These are phyloP conservation scores for Xylariaceae sp. DNA, from an alignment of 2,329 filamentous ascomycete species.

Conservation along the genomic window DNA sequence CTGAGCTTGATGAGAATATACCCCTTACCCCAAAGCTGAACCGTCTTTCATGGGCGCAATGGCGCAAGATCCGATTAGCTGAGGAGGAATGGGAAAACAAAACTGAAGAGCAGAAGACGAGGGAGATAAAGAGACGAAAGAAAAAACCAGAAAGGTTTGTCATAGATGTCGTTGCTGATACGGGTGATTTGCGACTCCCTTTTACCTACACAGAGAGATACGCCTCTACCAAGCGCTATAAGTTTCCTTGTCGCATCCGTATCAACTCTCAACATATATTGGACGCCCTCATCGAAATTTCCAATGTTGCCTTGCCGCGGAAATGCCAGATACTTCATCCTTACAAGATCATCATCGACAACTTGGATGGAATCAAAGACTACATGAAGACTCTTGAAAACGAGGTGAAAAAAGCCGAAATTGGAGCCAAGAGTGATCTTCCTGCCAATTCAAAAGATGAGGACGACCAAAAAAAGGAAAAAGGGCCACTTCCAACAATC, in stretches of 20 bases:
- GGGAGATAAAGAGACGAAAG: not conserved
- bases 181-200: conserved; percentile 1
- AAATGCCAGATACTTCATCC: conserved; percentile 17
- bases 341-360: conserved; percentile 18
- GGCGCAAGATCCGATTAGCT: conserved; percentile 11
- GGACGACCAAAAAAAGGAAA: not conserved
- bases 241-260: conserved; percentile 8
- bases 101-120: conserved; percentile 7
- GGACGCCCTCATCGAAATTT: conserved; percentile 5
- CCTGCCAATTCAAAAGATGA: no score
- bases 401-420: not conserved
- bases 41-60: conserved; percentile 14
- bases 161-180: conserved; percentile 3
- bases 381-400: conserved; percentile 3
- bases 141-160: not conserved
- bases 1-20: conserved; percentile 1
- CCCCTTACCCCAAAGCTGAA: conserved; percentile 4
- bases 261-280: conserved; percentile 17
- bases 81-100: conserved; percentile 8
- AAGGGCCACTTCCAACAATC: not conserved
- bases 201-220: conserved; percentile 2
- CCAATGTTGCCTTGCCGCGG: conserved; percentile 4
- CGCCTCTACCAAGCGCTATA: not conserved
- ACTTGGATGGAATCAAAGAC: conserved; percentile 2
- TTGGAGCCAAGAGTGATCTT: no score